phyloP scores from a whole-genome alignment of 176 grass and related monocot species.

The Juncus effusus region DNA sequence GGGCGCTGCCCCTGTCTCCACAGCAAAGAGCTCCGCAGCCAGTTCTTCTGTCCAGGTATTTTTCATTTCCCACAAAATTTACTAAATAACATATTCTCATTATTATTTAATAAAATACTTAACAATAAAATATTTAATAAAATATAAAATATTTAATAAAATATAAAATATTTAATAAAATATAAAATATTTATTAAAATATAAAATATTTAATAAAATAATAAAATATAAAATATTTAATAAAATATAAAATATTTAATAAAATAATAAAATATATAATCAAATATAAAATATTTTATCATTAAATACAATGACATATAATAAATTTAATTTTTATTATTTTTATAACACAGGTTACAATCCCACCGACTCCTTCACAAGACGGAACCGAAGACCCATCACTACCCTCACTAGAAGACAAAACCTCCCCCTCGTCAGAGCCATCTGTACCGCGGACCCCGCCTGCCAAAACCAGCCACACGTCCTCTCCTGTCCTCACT shows the following conservation, averaged over 20 bases:
- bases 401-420: conserved; percentile 60
- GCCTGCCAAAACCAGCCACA: conserved; percentile 53
- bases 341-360: conserved; percentile 37
- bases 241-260: too few species aligned
- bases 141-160: too few species aligned
- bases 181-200: too few species aligned
- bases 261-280: too few species aligned
- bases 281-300: too few species aligned
- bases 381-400: conserved; percentile 53
- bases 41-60: conserved; percentile 56
- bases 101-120: too few species aligned
- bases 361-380: conserved; percentile 45
- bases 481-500: conserved; percentile 35
- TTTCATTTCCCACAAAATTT: conserved; percentile 11
- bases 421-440: conserved; percentile 28
- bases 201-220: too few species aligned
- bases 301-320: neutral
- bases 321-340: neutral
- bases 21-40: conserved; percentile 54
- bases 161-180: too few species aligned
- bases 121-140: too few species aligned
- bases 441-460: conserved; percentile 40
- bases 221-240: too few species aligned
- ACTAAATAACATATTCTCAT: too few species aligned
- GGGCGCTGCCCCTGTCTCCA: conserved; percentile 70